Base-by-base conservation (phyloP, 2,329 filamentous ascomycete genomes). In the Nemania serpens region DNA sequence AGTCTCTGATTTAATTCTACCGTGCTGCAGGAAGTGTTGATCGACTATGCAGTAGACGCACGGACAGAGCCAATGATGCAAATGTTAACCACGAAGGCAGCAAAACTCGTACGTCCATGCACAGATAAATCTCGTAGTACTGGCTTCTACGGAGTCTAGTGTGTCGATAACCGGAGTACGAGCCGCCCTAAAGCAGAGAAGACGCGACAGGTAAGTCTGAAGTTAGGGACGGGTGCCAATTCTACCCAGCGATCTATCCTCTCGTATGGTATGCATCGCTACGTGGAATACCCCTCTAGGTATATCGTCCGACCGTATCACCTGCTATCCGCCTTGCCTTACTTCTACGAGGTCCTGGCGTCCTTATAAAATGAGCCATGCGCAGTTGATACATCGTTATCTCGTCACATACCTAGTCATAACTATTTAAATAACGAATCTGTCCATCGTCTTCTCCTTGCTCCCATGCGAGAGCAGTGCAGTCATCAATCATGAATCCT, bases 1-100 rank as follows among this genome's bases (percentile, higher is more conserved):
- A 20, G 51, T 58, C 34, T 50, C 45, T 55, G 25, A 41, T 62
- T 20, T 51, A 39, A 46, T 58, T 29, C 22, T 37, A 59, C 55
- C 22, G 47, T 51, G 37, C 50, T 29, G 25, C 46, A 50, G 46
- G 41, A 18, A 1, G 12, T 36, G 49, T 18, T 52, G 55, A 62
- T 62, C 60, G 47, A 22, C 60, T 47, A 22, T 46, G 43, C 25
- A 43, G 42, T 5, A 7, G 15, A 20, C 47, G 51, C 56, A 59
- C 52, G 25, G 56, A 59, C 25, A 43, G 33, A 9, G 25, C 15
- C 7, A 29, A 39, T 22, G 20, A 47, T 11, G 6, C 29, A 29
- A 33, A 29, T 13, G n/a, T 48, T 9, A 13, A 33, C 22, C 29
- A 25, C 29, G 9, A 4, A 10, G 34, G 37, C 9, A 36, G 25